Evolutionary conservation across 805 yeast species (phyloP), one percentile per base, ranked within the genome.

Genomic region (Yamadazyma akitaensis): DNA sequence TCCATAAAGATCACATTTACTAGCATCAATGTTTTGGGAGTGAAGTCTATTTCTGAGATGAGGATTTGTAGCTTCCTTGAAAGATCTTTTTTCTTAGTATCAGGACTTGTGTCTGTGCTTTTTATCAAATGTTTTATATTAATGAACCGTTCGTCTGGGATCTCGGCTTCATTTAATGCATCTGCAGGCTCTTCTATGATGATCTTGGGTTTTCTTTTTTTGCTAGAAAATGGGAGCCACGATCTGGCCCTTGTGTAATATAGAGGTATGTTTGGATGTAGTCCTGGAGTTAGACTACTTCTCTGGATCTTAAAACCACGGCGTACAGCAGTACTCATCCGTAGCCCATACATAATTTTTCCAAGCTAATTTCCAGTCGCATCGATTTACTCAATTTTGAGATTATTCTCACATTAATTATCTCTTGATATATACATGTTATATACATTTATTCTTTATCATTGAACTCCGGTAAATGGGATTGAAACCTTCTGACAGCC

Each of bases 401-500:
- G 19, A 13, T n/a, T 9, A n/a, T 33, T 33, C 19, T 33, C 37
- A 17, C 19, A 18, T 16, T 11, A n/a, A 33, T 7, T 5, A 13
- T n/a, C 37, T 33, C 11, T 33, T n/a, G n/a, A 26, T 28, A 43
- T 37, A n/a, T 43, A 43, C 37, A 37, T 30, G 45, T 16, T 36
- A 25, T 16, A 12, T 32, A 26, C 11, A 13, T 13, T n/a, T 28
- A 41, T 21, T 24, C 24, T n/a, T 30, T 21, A 16, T 51, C 61
- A 16, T 53, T 51, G 42, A 47, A 62, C 33, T 65, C 70, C 8
- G 68, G 71, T 42, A 72, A 58, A 58, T 71, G 75, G 46, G 71
- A 72, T 60, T 87, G 95, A 40, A 82, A 74, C 55, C 89, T 73
- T 60, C 78, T 80, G 33, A 86, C 77, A 1, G 95, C 95, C 94